Percentiles rank a stretch among this genome's conserved stretches.
Evolutionary conservation across 805 yeast genomes (phyloP).

Genomic region (Ascoidea asiatica): DNA sequence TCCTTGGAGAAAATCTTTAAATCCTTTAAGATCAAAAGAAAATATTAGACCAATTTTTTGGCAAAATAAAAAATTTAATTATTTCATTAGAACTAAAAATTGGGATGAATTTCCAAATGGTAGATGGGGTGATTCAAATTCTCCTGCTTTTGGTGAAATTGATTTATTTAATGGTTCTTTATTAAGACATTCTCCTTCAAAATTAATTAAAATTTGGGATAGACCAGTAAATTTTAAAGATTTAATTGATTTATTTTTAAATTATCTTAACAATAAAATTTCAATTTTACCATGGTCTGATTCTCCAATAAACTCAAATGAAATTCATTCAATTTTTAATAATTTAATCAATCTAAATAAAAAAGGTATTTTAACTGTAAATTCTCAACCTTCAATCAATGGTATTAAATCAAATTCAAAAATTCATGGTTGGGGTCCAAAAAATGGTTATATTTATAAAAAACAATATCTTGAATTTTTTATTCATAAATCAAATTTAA

Average conservation of each 20-base stretch:
- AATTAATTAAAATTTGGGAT: conserved; percentile 84
- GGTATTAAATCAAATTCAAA: conserved; percentile 61
- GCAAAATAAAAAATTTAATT: conserved; percentile 86
- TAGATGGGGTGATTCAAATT: conserved; percentile 95
- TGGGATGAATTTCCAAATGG: conserved; percentile 99
- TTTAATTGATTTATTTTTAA: conserved; percentile 45
- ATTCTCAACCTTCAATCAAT: conserved; percentile 89
- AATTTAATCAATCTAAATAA: conserved; percentile 51
- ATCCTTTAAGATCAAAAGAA: conserved; percentile 68
- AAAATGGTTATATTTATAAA: conserved; percentile 84
- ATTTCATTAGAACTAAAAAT: conserved; percentile 75
- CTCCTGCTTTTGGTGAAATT: conserved; percentile 92
- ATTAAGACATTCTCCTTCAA: conserved; percentile 70
- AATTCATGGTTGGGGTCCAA: conserved; percentile 90
- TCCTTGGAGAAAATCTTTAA: conserved; percentile 90
- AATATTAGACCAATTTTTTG: conserved; percentile 90
- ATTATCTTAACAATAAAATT: conserved; percentile 60
- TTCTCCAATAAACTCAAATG: conserved; percentile 61
- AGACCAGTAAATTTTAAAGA: conserved; percentile 49
- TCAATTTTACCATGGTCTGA: conserved; percentile 90
- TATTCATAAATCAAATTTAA: conserved; percentile 39
- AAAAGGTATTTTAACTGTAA: conserved; percentile 65
- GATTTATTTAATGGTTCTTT: conserved; percentile 71
- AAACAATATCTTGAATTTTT: conserved; percentile 86
- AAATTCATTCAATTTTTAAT: conserved; percentile 47